Evolutionary conservation across 768 basidiomycete genomes (phyloP).

Genomic region (Hygrocybe coccinea): DNA sequence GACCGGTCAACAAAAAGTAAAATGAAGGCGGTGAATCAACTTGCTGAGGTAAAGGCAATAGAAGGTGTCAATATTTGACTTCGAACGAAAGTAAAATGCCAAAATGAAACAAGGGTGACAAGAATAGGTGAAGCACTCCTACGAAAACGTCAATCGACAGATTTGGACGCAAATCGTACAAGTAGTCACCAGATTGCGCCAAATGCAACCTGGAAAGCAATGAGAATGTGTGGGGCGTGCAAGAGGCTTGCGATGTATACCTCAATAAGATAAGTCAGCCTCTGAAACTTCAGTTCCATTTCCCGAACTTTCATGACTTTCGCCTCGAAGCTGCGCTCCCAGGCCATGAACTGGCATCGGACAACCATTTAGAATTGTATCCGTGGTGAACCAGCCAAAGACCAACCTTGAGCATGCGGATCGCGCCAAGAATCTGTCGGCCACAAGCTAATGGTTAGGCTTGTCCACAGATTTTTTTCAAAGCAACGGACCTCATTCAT

Average conservation of each 20-base stretch:
- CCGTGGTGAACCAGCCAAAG: not conserved
- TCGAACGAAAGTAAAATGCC: slow-evolving; percentile 71
- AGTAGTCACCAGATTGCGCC: slow-evolving; percentile 29
- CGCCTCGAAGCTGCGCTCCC: slow-evolving; percentile 85
- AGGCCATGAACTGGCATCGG: slow-evolving; percentile 74
- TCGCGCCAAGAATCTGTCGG: slow-evolving; percentile 71
- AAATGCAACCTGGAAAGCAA: slow-evolving; percentile 36
- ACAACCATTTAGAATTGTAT: not conserved
- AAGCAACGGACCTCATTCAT: slow-evolving; percentile 65
- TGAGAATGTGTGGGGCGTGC: not conserved
- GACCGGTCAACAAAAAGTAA: slow-evolving; percentile 45
- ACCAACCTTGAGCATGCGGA: slow-evolving; percentile 78
- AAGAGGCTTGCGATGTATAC: slow-evolving; percentile 26
- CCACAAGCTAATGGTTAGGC: not conserved
- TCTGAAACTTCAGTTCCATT: slow-evolving; percentile 80
- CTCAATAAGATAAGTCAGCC: slow-evolving; percentile 83
- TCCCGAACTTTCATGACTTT: slow-evolving; percentile 67
- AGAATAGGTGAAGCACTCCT: slow-evolving; percentile 46
- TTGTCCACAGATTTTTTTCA: not conserved
- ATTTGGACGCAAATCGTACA: slow-evolving; percentile 37
- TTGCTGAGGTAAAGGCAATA: slow-evolving; percentile 34
- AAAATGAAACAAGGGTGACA: slow-evolving; percentile 58
- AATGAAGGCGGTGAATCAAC: slow-evolving; percentile 14
- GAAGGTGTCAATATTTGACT: slow-evolving; percentile 70
- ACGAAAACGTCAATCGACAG: slow-evolving; percentile 7